phyloP scores from a whole-genome alignment of 2,329 filamentous ascomycete genomes.

The Paraphoma chrysanthemicola region DNA sequence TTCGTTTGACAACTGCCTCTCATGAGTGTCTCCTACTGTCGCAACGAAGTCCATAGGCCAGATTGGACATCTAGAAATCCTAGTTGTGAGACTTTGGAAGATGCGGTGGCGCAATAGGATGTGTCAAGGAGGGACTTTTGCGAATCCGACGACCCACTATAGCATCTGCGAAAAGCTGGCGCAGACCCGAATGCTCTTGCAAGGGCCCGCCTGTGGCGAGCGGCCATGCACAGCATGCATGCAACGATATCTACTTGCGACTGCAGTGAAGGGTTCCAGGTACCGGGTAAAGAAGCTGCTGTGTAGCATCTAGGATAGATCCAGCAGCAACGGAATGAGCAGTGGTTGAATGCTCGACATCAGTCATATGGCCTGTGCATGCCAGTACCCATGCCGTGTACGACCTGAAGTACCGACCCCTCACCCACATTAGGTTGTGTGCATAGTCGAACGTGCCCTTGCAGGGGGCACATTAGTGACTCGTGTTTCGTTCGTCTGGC shows the following conservation, averaged over 20 bases:
- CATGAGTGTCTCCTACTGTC: no score
- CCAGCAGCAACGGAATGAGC: background rate
- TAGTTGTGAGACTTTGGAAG: no score
- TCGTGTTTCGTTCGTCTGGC: constrained; percentile 3
- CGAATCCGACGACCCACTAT: no score
- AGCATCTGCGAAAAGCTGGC: background rate
- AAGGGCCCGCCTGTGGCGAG: background rate
- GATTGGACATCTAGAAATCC: no score
- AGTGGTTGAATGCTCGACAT: constrained; percentile 2
- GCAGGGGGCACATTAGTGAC: background rate
- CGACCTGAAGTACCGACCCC: constrained; percentile 10
- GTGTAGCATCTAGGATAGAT: constrained; percentile 3
- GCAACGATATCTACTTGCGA: constrained; percentile 2
- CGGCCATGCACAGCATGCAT: constrained; percentile 1
- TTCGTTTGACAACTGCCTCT: no score
- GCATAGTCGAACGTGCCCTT: constrained; percentile 11
- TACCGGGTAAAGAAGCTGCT: constrained; percentile 8
- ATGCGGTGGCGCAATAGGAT: no score
- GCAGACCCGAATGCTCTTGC: background rate
- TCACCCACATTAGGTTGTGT: constrained; percentile 13
- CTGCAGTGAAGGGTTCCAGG: constrained; percentile 4
- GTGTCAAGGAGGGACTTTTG: no score
- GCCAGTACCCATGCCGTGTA: constrained; percentile 15
- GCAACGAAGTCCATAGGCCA: no score
- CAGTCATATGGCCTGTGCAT: constrained; percentile 7